Base-by-base conservation (phyloP, 176 grass and related monocot species). In the Alloteropsis semialata region DNA sequence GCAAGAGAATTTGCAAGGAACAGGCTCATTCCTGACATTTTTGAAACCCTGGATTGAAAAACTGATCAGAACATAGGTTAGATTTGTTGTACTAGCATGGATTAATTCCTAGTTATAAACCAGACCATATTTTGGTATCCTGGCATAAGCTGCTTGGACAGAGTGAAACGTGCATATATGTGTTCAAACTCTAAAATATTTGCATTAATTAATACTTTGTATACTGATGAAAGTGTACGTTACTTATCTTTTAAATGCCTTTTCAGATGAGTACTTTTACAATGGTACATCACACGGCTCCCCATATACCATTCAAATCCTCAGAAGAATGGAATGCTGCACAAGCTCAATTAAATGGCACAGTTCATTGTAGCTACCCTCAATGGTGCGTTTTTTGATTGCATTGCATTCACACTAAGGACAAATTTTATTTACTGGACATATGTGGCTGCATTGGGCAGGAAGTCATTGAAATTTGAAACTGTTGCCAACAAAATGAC, bases 261-360 rank as follows among this genome's bases (percentile, higher is more conserved):
- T 60, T 87, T 84, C 85, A 98, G 96, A 98, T 98, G 96, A 98
- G 96, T 72, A 98, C 93, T 41, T 98, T 95, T 74, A 98, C 96
- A 43, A 98, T 95, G 96, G 91, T 98, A 68, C 96, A 98, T 93
- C 96, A 98, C 86, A 98, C 96, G 65, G 92, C 96, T 80, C 96
- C 96, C 61, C 93, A 98, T 85, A 98, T 98, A 88, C 96, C 96
- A 59, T 98, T 98, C 87, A 98, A 98, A 90, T 72, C 85, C 75
- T 81, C 96, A 69, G 87, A 98, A 91, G 92, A 98, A 21, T 95
- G 96, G 96, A 95, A 95, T 85, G 96, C 91, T 74, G 91, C 91
- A 36, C 92, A 93, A 82, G 96, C 93, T 62, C 96, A 98, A 86
- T 92, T 98, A 57, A 90, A 90, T 16, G 96, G 96, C 85, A 95